phyloP scores from a whole-genome alignment of 352 stramenopile species.

The Blastocystis sp. region DNA sequence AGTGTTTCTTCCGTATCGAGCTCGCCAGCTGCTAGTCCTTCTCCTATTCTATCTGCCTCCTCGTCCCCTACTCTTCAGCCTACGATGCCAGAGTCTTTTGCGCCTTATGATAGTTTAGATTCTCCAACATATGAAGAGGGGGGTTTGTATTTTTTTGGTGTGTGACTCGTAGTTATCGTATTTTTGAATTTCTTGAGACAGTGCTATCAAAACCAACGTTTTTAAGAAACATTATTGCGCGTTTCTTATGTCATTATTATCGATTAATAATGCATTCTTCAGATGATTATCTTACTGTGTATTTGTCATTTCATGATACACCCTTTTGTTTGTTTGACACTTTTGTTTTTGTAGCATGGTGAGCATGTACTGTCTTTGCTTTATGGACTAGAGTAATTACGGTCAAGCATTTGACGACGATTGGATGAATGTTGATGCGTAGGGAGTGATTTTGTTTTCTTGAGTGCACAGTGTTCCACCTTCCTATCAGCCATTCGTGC shows the following conservation, averaged over 20 bases:
- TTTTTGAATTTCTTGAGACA: conserved; percentile 42
- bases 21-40: conserved; percentile 1
- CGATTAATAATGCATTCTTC: not conserved
- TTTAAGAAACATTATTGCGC: conserved; percentile 36
- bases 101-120: not conserved
- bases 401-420: conserved; percentile 46
- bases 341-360: conserved; percentile 23
- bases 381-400: conserved; percentile 43
- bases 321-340: conserved; percentile 6
- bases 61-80: conserved; percentile 39
- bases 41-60: conserved; percentile 38
- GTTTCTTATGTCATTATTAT: not conserved
- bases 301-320: not conserved
- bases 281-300: not conserved
- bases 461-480: not conserved
- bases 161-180: conserved; percentile 3
- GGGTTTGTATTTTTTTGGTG: not conserved
- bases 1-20: not conserved
- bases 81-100: not conserved
- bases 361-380: not conserved
- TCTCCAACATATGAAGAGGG: not conserved
- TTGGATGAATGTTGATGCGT: conserved; percentile 58
- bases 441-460: not conserved
- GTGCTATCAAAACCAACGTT: conserved; percentile 28
- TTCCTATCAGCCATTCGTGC: not conserved